phyloP scores from a whole-genome alignment of 2,329 filamentous ascomycete genomes.

The Lecanicillium sp. region DNA sequence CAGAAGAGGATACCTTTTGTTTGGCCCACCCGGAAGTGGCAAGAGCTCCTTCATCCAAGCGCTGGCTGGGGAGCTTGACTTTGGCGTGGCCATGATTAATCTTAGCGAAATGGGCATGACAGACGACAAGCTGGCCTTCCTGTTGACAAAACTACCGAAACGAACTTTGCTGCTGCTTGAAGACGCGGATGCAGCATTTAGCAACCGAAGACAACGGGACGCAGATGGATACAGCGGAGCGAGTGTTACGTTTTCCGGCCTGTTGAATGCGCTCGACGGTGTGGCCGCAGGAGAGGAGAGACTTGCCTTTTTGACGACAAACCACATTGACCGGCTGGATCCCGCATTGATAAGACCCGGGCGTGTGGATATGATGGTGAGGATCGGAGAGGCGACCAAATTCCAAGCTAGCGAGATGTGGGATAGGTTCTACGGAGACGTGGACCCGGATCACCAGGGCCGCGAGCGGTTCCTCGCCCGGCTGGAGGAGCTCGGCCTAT shows the following conservation, averaged over 20 bases:
- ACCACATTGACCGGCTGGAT: slow-evolving; percentile 84
- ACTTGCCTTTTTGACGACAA: slow-evolving; percentile 89
- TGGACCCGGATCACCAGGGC: slow-evolving; percentile 57
- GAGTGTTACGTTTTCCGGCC: slow-evolving; percentile 87
- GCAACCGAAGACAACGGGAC: slow-evolving; percentile 69
- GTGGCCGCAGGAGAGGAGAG: slow-evolving; percentile 93
- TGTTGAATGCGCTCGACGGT: slow-evolving; percentile 80
- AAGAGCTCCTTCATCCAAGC: slow-evolving; percentile 97
- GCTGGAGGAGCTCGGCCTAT: slow-evolving; percentile 62
- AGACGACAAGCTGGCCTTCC: slow-evolving; percentile 78
- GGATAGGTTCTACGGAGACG: slow-evolving; percentile 88
- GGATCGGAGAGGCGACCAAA: slow-evolving; percentile 78
- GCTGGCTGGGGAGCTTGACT: slow-evolving; percentile 84
- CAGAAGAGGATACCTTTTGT: slow-evolving; percentile 78
- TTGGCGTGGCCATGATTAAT: slow-evolving; percentile 87
- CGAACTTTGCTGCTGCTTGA: slow-evolving; percentile 78
- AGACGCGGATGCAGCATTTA: slow-evolving; percentile 86
- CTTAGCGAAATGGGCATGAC: slow-evolving; percentile 84
- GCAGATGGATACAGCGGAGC: slow-evolving; percentile 78
- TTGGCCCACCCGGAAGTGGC: slow-evolving; percentile 83
- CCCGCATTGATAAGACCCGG: slow-evolving; percentile 85
- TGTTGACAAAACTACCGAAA: slow-evolving; percentile 77
- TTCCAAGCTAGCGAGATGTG: slow-evolving; percentile 84
- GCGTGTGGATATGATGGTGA: slow-evolving; percentile 85
- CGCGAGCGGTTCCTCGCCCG: slow-evolving; percentile 63